Conservation (phyloP, 192 early-diverging fungal species). For the Gaertneriomyces sp. region DNA sequence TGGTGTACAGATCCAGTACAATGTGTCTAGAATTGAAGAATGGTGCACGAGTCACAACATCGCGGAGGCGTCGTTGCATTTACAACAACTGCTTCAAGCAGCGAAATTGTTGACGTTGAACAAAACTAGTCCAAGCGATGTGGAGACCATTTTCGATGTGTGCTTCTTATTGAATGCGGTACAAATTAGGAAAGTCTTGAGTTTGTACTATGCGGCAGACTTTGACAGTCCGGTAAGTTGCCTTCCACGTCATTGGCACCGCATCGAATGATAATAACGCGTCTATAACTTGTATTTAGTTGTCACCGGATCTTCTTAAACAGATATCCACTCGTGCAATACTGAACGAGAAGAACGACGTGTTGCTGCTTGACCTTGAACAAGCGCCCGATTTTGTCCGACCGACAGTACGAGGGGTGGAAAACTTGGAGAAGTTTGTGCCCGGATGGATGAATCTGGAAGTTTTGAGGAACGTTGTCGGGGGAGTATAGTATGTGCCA, state of each 20-base stretch:
- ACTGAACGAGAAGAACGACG: constrained; percentile 84
- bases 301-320: constrained; percentile 84
- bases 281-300: constrained; percentile 29
- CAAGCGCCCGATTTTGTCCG: constrained; percentile 61
- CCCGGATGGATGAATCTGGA: constrained; percentile 62
- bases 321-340: constrained; percentile 81
- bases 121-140: constrained; percentile 83
- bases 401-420: constrained; percentile 56
- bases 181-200: constrained; percentile 96
- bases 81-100: constrained; percentile 93
- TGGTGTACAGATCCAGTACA: constrained; percentile 99
- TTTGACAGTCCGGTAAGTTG: constrained; percentile 79
- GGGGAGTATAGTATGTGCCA: not conserved
- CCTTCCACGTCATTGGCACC: not conserved
- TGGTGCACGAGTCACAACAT: constrained; percentile 98
- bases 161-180: constrained; percentile 93
- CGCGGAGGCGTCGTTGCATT: constrained; percentile 78
- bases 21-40: constrained; percentile 93
- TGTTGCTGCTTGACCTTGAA: constrained; percentile 80
- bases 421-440: constrained; percentile 69
- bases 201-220: constrained; percentile 92
- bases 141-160: constrained; percentile 98
- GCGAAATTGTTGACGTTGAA: constrained; percentile 96
- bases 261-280: too few species aligned
- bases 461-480: constrained; percentile 31